Percentiles rank a stretch among this genome's conserved stretches.
phyloP scores from a whole-genome alignment of 768 basidiomycete species.

The Leccinellum rugosiceps region DNA sequence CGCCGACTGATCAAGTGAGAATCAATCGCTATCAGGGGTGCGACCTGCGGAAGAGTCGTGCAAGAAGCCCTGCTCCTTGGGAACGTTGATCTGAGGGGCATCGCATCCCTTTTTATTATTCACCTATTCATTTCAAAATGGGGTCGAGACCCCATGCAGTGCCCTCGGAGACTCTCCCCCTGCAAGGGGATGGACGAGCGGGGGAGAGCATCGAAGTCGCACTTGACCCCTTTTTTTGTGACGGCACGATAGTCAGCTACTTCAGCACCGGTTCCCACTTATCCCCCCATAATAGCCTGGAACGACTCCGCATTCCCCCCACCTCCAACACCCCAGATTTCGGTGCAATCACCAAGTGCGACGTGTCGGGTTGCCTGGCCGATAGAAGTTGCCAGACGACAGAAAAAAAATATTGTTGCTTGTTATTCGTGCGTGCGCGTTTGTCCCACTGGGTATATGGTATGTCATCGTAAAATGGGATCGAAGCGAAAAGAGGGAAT shows the following conservation, averaged over 20 bases:
- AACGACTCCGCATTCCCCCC: too few relatives aligned
- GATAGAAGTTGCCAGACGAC: neutral
- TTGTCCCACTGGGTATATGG: constrained; percentile 5
- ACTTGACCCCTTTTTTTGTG: neutral
- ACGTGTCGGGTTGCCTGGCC: too few relatives aligned
- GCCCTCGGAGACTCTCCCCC: neutral
- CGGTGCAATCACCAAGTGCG: neutral
- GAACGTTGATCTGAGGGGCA: neutral
- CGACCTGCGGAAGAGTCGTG: neutral
- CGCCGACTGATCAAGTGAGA: neutral
- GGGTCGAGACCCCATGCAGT: neutral
- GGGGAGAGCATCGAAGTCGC: neutral
- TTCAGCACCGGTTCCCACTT: too few relatives aligned
- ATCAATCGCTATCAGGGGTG: neutral
- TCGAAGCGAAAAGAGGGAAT: neutral
- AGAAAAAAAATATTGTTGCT: neutral
- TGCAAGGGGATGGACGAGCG: neutral
- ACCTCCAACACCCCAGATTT: neutral
- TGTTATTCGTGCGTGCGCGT: neutral
- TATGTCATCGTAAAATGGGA: constrained; percentile 1
- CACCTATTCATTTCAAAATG: neutral
- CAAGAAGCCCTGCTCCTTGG: neutral
- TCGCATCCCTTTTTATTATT: neutral
- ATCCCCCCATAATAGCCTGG: too few relatives aligned
- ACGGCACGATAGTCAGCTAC: too few relatives aligned